These are phyloP conservation scores for Spergularia bocconei DNA, from an alignment of 148 eudicot species.

Conservation along the genomic window DNA sequence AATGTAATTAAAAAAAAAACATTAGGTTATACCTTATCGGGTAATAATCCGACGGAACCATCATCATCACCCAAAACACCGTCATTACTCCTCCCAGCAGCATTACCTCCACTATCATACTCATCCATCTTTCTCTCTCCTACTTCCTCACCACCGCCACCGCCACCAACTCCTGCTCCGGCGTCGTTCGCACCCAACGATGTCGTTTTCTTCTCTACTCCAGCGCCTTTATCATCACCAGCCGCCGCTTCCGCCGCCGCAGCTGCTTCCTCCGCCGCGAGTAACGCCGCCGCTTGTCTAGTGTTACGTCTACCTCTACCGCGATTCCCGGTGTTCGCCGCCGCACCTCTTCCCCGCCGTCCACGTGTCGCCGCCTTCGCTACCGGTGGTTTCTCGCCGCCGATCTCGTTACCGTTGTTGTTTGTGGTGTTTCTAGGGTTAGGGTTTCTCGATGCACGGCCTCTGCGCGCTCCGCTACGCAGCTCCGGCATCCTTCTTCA, in stretches of 20 bases:
- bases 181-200: conserved; percentile 23
- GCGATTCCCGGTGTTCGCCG: conserved; percentile 19
- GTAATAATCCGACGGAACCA: conserved; percentile 57
- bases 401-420: conserved; percentile 26
- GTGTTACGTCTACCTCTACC: conserved; percentile 33
- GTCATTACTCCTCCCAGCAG: conserved; percentile 38
- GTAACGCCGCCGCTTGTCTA: conserved; percentile 23
- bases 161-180: conserved; percentile 4
- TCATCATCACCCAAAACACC: conserved; percentile 56
- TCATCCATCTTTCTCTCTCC: conserved; percentile 57
- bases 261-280: conserved; percentile 25
- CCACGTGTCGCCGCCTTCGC: conserved; percentile 26
- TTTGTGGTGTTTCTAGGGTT: conserved; percentile 1
- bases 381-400: conserved; percentile 24
- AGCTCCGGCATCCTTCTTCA: conserved; percentile 57
- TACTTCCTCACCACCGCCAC: conserved; percentile 32
- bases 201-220: conserved; percentile 27
- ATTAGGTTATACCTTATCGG: conserved; percentile 49
- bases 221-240: conserved; percentile 25
- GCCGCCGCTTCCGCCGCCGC: conserved; percentile 28
- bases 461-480: conserved; percentile 67
- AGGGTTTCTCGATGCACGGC: conserved; percentile 38
- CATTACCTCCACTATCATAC: conserved; percentile 58
- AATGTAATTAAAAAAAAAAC: too few species aligned
- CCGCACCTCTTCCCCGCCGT: conserved; percentile 24